Conservation (phyloP, 2,329 filamentous ascomycete species). For the Diaporthe humulicola region DNA sequence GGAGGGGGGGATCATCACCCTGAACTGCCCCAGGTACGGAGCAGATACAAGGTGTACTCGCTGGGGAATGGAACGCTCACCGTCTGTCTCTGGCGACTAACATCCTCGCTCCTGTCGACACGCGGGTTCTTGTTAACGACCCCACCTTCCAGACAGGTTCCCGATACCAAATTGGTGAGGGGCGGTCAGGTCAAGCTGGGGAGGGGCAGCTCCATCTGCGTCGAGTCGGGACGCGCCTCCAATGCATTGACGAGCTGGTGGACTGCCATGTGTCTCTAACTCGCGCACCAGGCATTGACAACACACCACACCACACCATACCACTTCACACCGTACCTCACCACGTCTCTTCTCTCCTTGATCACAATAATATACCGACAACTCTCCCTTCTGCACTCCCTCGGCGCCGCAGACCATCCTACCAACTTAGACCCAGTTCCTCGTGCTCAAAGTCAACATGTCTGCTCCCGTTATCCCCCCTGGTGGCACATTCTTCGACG, state of each 20-base stretch:
- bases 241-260: slow-evolving; percentile 2
- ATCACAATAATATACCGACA: background rate
- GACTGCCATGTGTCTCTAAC: slow-evolving; percentile 34
- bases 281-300: slow-evolving; percentile 3
- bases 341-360: background rate
- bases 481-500: slow-evolving; percentile 85
- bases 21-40: background rate
- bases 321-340: background rate
- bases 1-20: background rate
- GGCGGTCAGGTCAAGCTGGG: slow-evolving; percentile 18
- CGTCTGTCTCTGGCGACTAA: slow-evolving; percentile 20
- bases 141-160: background rate
- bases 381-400: background rate
- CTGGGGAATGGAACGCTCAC: background rate
- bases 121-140: background rate
- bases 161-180: slow-evolving; percentile 9
- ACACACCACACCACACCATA: slow-evolving; percentile 15
- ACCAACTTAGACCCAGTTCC: background rate
- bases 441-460: slow-evolving; percentile 54
- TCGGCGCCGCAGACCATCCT: background rate
- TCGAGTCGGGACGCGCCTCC: slow-evolving; percentile 18
- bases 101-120: background rate
- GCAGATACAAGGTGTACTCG: too few relatives aligned
- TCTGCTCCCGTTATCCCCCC: slow-evolving; percentile 66
- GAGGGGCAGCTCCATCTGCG: slow-evolving; percentile 5